These are phyloP conservation scores for Botryotinia calthae DNA, from an alignment of 2,329 filamentous ascomycete species.

Conservation along the genomic window DNA sequence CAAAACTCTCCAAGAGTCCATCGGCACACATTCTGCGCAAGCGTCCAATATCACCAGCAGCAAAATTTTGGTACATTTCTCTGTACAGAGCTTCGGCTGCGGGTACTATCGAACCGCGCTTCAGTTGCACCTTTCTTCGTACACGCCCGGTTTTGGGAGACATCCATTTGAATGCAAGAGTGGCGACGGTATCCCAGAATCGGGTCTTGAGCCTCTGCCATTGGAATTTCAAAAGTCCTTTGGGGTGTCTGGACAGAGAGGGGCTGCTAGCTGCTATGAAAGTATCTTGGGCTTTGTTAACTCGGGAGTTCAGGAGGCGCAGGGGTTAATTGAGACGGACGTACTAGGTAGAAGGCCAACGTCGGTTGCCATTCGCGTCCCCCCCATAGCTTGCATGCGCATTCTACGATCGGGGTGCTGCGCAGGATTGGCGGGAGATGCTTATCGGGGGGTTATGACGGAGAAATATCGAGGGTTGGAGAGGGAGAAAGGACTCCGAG, in stretches of 20 bases:
- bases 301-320: neutral
- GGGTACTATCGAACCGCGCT: slow-evolving; percentile 46
- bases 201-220: slow-evolving; percentile 31
- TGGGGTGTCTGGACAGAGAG: slow-evolving; percentile 33
- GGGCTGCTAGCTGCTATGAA: slow-evolving; percentile 40
- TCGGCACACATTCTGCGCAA: slow-evolving; percentile 54
- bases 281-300: slow-evolving; percentile 35
- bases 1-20: slow-evolving; percentile 52
- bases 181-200: slow-evolving; percentile 30
- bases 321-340: slow-evolving; percentile 4
- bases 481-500: slow-evolving; percentile 19
- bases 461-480: slow-evolving; percentile 31
- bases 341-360: slow-evolving; percentile 34
- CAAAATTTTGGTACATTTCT: slow-evolving; percentile 60
- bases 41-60: slow-evolving; percentile 52
- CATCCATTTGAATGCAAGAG: slow-evolving; percentile 26
- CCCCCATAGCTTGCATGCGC: neutral
- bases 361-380: slow-evolving; percentile 27
- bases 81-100: slow-evolving; percentile 59
- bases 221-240: slow-evolving; percentile 34
- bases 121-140: slow-evolving; percentile 41
- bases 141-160: slow-evolving; percentile 22
- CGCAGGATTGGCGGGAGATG: slow-evolving; percentile 1
- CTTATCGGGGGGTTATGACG: slow-evolving; percentile 22
- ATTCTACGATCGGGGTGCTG: slow-evolving; percentile 9